Evolutionary conservation across 2,329 filamentous ascomycete genomes (phyloP), one percentile per base, ranked within the genome.

Genomic region (Lizonia empirigonia): DNA sequence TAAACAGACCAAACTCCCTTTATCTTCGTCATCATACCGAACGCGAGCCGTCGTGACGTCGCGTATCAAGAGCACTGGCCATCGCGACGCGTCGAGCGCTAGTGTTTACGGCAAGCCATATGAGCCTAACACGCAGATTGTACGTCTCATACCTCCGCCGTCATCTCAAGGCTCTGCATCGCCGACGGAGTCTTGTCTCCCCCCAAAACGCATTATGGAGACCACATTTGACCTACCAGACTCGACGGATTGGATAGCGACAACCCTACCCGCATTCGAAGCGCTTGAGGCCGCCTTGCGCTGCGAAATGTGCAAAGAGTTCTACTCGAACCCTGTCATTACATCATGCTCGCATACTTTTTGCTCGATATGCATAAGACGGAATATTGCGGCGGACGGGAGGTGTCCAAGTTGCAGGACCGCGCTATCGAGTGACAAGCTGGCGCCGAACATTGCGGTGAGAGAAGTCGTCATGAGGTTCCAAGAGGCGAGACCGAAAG

Each of bases 281-380:
- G 77, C 83, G 12, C 84, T 99, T 56, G 94, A 99, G 68, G 86
- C 88, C 53, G 86, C 91, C 3, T 80, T 99, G 16, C 90, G 94
- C 63, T 99, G 94, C 75, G 90, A 97, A 74, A 89, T 99, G 53
- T 99, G 94, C 83, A 97, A 97, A 72, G 95, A 99, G 73, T 96
- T 97, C 75, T 97, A 90, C 77, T 85, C 85, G 55, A 96, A 91
- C 41, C 94, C 94, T 0, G 94, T 99, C 84, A 87, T 97, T 56
- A 99, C 94, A 1, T 89, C 90, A 1, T 99, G 94, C 76, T 89
- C 85, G 45, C 94, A 99, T 71, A 97, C 94, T 0, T 99, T 99
- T 69, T 99, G 94, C 79, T 97, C 93, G 6, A 78, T 96, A 45
- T 99, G 94, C 73, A 97, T 99, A 70, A 88, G 94, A 23, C 83